phyloP scores from a whole-genome alignment of 2,329 filamentous ascomycete species.

The Fusarium siculi region DNA sequence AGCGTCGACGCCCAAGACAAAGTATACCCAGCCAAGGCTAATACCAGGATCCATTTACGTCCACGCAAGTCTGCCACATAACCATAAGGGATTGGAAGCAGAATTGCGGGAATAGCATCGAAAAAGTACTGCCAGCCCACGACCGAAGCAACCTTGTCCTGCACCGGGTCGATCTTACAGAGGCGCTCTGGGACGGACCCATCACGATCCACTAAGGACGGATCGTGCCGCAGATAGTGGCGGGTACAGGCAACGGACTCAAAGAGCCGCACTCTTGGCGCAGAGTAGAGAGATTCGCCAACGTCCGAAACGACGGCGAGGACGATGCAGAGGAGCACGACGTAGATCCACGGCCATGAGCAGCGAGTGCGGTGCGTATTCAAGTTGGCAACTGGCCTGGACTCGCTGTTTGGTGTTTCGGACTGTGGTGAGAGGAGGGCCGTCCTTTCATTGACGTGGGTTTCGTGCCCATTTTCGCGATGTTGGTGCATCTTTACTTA shows the following conservation, averaged over 20 bases:
- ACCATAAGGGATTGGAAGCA: not conserved
- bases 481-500: not conserved
- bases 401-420: not conserved
- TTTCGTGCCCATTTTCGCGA: not conserved
- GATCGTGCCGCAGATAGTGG: slow-evolving; percentile 5
- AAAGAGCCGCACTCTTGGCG: slow-evolving; percentile 7
- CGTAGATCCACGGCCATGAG: slow-evolving; percentile 3
- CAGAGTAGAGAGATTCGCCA: not conserved
- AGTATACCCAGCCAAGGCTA: not conserved
- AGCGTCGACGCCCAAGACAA: not conserved
- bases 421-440: not conserved
- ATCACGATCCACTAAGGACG: slow-evolving; percentile 2
- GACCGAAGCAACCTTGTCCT: slow-evolving; percentile 2
- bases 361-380: not conserved
- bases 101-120: not conserved
- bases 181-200: not conserved
- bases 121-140: slow-evolving; percentile 11
- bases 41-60: slow-evolving; percentile 1
- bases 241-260: slow-evolving; percentile 6
- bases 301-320: not conserved
- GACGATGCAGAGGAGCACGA: not conserved
- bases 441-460: not conserved
- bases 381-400: not conserved
- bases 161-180: not conserved
- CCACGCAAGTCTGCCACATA: not conserved